Evolutionary conservation across 352 stramenopile species (phyloP).

Genomic region (Phytophthora palmivora): DNA sequence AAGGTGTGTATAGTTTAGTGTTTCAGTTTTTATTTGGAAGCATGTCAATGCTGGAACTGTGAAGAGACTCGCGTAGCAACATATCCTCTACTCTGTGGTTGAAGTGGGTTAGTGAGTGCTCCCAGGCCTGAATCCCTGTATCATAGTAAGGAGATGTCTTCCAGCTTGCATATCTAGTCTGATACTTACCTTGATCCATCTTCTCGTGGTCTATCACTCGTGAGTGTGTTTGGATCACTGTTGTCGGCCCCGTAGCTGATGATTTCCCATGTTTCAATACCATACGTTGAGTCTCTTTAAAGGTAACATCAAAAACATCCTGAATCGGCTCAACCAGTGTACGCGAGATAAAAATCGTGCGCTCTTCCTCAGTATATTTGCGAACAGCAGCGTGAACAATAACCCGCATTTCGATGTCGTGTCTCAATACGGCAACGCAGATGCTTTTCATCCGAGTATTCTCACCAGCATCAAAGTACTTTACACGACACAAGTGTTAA

Average conservation of each 20-base stretch:
- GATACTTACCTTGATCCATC: background rate
- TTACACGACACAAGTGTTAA: background rate
- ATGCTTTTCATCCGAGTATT: conserved; percentile 18
- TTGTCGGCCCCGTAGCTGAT: conserved; percentile 11
- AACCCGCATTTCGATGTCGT: background rate
- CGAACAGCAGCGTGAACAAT: conserved; percentile 1
- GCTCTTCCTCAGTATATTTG: conserved; percentile 23
- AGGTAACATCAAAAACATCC: conserved; percentile 4
- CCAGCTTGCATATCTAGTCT: conserved; percentile 1
- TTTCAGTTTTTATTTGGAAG: no score
- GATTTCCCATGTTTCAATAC: background rate
- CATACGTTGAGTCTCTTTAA: conserved; percentile 6
- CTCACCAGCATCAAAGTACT: conserved; percentile 2
- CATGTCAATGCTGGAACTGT: background rate
- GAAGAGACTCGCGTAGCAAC: conserved; percentile 5
- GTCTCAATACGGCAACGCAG: background rate
- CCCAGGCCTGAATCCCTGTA: conserved; percentile 5
- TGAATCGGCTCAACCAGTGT: conserved; percentile 11
- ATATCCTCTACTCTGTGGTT: conserved; percentile 19
- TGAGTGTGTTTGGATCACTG: conserved; percentile 15
- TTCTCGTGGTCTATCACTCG: conserved; percentile 12
- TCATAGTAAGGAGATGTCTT: conserved; percentile 4
- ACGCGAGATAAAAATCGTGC: conserved; percentile 16
- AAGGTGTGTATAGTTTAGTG: no score
- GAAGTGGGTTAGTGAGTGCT: conserved; percentile 7